Base-by-base conservation (phyloP, 2,329 filamentous ascomycete species). In the Biscogniauxia mediterranea region DNA sequence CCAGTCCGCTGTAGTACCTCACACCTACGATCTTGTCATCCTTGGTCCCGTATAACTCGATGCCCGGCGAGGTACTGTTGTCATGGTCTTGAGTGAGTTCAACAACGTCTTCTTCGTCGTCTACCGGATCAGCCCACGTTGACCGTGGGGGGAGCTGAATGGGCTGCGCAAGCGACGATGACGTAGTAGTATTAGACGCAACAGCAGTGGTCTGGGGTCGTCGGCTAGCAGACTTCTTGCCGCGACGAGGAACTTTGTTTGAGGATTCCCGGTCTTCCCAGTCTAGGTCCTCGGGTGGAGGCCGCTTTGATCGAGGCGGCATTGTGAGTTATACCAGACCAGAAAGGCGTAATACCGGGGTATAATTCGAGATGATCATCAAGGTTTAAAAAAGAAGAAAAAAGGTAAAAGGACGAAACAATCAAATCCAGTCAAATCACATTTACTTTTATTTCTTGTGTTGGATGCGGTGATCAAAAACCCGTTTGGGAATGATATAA, bases 1-100 rank as follows among this genome's bases (percentile, higher is more conserved):
- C 85, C 63, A 81, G 76, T 3, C 86, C 86, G 59, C 75, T 74
- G 70, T 90, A 89, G 70, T 83, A 73, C 55, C 71, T 64, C 15
- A 75, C 68, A 1, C 86, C 86, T 1, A 89, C 86, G 55, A 88
- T 85, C 59, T 86, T 87, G 19, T 78, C 79, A 19, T 79, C 75
- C 52, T 81, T 71, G 15, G 74, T 76, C 9, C 81, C 81, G 55
- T 85, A 85, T 11, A 83, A 69, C 63, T 85, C 82, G 15, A 72
- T 58, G 2, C 60, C 71, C 20, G 64, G 64, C 1, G 38, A 46
- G 19, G 77, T 75, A 5, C 23, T 23, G 1, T 71, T 75, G 23
- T 82, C 77, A 25, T 77, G 74, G 5, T 73, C 73, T 67, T 83
- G 81, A 0, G 79, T 80, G 42, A 81, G 68, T 54, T 81, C 80